Evolutionary conservation across 106 monocot species (phyloP).

Genomic region (Narthecium ossifragum): DNA sequence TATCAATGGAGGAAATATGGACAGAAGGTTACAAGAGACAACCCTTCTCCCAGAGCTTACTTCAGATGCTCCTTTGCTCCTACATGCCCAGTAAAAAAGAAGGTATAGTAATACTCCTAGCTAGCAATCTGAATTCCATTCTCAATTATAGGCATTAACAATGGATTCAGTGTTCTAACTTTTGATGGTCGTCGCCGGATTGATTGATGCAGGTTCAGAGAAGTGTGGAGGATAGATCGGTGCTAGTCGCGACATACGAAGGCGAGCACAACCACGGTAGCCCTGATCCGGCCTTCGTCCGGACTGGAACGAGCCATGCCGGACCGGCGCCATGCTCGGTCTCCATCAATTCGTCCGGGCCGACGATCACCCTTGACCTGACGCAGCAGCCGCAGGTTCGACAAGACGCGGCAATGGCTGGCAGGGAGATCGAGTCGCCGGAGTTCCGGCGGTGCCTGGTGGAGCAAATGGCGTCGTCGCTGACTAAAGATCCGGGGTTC

Average conservation of each 20-base stretch:
- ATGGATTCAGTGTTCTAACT: neutral
- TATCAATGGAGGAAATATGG: slow-evolving; percentile 81
- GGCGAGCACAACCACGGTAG: slow-evolving; percentile 21
- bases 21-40: slow-evolving; percentile 75
- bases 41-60: slow-evolving; percentile 79
- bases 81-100: slow-evolving; percentile 77
- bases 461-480: slow-evolving; percentile 40
- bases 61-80: slow-evolving; percentile 82
- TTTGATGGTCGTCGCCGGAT: neutral
- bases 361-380: slow-evolving; percentile 29
- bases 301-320: neutral
- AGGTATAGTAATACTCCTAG: slow-evolving; percentile 24
- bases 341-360: slow-evolving; percentile 11
- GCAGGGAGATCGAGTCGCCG: slow-evolving; percentile 10
- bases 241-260: slow-evolving; percentile 66
- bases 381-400: slow-evolving; percentile 1
- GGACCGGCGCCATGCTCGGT: slow-evolving; percentile 1
- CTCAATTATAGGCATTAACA: neutral
- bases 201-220: slow-evolving; percentile 43
- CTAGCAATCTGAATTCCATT: neutral
- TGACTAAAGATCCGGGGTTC: slow-evolving; percentile 41
- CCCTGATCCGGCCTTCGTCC: neutral
- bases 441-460: slow-evolving; percentile 27
- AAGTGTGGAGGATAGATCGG: slow-evolving; percentile 36
- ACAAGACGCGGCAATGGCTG: neutral